A percentile compares a stretch with the other conserved stretches of the same genome.
phyloP scores from a whole-genome alignment of 2,329 filamentous ascomycete genomes.

The Aureobasidium pullulans region DNA sequence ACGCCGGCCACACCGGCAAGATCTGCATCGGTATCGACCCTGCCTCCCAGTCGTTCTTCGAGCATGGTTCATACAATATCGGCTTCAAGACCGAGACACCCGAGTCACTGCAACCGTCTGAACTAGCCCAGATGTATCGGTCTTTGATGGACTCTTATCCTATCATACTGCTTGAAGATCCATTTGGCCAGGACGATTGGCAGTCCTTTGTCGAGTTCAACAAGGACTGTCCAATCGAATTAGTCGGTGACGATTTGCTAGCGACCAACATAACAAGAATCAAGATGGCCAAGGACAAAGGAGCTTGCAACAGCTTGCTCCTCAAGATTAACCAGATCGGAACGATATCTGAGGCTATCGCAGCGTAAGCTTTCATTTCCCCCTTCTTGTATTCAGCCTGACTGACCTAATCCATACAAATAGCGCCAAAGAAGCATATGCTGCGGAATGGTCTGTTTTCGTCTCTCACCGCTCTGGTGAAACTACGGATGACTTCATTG shows the following conservation, averaged over 20 bases:
- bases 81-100: slow-evolving; percentile 30
- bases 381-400: background rate
- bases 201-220: slow-evolving; percentile 30
- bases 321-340: slow-evolving; percentile 40
- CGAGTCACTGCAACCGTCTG: slow-evolving; percentile 19
- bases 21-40: slow-evolving; percentile 37
- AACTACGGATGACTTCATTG: slow-evolving; percentile 39
- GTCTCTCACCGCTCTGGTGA: slow-evolving; percentile 38
- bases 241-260: slow-evolving; percentile 37
- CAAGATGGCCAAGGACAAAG: slow-evolving; percentile 28
- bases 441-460: slow-evolving; percentile 34
- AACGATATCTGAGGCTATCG: slow-evolving; percentile 34
- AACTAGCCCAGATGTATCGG: slow-evolving; percentile 28
- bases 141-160: slow-evolving; percentile 30
- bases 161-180: slow-evolving; percentile 35
- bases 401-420: slow-evolving; percentile 11
- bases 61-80: slow-evolving; percentile 29
- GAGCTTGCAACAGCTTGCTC: slow-evolving; percentile 35
- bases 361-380: slow-evolving; percentile 25
- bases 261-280: slow-evolving; percentile 33
- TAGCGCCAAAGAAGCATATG: slow-evolving; percentile 20
- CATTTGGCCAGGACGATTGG: slow-evolving; percentile 37
- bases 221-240: slow-evolving; percentile 27
- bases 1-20: slow-evolving; percentile 22
- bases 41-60: slow-evolving; percentile 34